Percentiles rank a stretch among this genome's conserved stretches.
These are phyloP conservation scores for Cardiosporidium cionae DNA, from an alignment of 169 alveolate genomes.

Conservation along the genomic window DNA sequence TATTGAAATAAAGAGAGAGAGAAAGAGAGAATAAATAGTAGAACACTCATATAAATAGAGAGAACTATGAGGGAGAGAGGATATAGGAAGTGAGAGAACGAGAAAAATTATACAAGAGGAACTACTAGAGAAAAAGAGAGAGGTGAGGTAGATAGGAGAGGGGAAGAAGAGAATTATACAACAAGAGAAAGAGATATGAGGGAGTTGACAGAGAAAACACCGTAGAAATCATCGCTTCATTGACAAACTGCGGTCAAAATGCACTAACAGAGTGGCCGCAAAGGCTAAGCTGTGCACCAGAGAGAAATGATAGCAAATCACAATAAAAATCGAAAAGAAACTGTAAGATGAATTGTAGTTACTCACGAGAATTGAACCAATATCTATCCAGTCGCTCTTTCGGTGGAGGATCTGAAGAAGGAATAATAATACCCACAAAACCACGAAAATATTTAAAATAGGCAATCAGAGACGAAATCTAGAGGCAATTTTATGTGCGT, in stretches of 20 bases:
- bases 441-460: background rate
- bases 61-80: background rate
- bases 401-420: slow-evolving; percentile 64
- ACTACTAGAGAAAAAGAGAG: no score
- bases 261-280: background rate
- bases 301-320: background rate
- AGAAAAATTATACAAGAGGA: no score
- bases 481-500: no score
- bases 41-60: background rate
- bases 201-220: no score
- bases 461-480: no score
- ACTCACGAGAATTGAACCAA: slow-evolving; percentile 66
- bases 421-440: background rate
- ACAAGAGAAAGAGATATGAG: no score
- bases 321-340: background rate
- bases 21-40: background rate
- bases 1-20: background rate
- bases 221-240: background rate
- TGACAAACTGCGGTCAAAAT: background rate
- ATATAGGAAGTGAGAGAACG: no score
- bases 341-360: background rate
- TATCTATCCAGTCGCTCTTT: slow-evolving; percentile 67
- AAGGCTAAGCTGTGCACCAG: background rate
- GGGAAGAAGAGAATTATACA: no score
- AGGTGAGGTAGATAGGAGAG: no score